Conservation (phyloP, 2,329 filamentous ascomycete species). For the Teratosphaeria viscida region DNA sequence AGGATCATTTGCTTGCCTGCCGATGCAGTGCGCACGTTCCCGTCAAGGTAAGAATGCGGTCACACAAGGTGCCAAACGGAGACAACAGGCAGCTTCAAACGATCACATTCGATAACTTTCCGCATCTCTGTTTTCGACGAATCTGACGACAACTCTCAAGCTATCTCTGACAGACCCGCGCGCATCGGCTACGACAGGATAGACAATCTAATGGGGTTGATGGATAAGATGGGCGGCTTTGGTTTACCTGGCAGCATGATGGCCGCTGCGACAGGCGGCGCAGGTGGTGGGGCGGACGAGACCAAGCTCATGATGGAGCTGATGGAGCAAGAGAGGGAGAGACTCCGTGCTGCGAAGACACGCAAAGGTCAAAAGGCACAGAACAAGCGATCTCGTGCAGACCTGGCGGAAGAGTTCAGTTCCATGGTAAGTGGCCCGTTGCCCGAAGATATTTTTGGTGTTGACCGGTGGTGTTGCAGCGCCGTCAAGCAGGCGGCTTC, state of each 20-base stretch:
- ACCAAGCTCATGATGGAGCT: neutral
- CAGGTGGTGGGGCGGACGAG: neutral
- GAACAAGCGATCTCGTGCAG: neutral
- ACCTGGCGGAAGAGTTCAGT: neutral
- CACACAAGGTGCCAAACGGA: neutral
- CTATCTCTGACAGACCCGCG: neutral
- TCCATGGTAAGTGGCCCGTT: neutral
- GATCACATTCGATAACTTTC: neutral
- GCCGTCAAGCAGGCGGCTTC: neutral
- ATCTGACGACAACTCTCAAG: neutral
- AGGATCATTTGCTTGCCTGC: neutral
- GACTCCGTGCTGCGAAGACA: neutral
- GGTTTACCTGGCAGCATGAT: neutral
- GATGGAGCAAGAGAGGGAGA: neutral
- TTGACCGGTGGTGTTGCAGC: neutral
- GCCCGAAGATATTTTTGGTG: neutral
- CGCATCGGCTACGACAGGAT: neutral
- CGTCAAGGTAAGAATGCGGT: neutral
- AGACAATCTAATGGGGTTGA: neutral
- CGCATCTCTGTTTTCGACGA: neutral
- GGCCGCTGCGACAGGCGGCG: neutral
- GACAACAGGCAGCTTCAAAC: neutral
- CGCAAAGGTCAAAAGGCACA: slow-evolving; percentile 2
- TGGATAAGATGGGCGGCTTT: neutral
- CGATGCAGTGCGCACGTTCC: neutral